These are phyloP conservation scores for Chalaropsis ovoidea DNA, from an alignment of 2,329 filamentous ascomycete genomes.

Conservation along the genomic window DNA sequence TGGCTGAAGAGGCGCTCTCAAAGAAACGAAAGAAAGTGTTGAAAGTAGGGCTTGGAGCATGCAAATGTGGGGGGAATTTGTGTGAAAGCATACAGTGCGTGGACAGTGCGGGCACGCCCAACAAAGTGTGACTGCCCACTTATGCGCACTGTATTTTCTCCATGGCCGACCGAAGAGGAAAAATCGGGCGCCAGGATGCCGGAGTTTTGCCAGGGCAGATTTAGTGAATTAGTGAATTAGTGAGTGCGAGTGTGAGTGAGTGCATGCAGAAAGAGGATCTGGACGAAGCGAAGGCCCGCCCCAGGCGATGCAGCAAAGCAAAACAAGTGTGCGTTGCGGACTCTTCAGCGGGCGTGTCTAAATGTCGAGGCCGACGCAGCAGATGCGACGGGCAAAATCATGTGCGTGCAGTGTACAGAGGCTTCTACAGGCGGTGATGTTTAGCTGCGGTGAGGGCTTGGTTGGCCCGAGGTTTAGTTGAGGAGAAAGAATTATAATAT, in stretches of 20 bases:
- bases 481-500: neutral
- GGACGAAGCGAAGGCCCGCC: neutral
- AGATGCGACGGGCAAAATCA: no score
- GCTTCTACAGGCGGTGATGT: no score
- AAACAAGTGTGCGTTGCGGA: no score
- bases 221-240: no score
- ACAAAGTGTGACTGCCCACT: neutral
- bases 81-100: neutral
- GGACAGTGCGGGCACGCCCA: neutral
- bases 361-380: no score
- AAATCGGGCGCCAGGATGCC: neutral
- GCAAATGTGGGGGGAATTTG: neutral
- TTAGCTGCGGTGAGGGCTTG: no score
- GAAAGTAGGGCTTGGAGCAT: slow-evolving; percentile 1
- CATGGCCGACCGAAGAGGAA: neutral
- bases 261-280: neutral
- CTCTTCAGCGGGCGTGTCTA: no score
- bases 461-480: no score
- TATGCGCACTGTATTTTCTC: neutral
- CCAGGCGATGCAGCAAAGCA: no score
- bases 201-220: neutral
- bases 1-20: neutral
- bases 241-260: no score
- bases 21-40: neutral
- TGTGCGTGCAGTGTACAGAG: no score